Conservation (phyloP, 2,329 filamentous ascomycete genomes). For the Aspergillus tubingensis region DNA sequence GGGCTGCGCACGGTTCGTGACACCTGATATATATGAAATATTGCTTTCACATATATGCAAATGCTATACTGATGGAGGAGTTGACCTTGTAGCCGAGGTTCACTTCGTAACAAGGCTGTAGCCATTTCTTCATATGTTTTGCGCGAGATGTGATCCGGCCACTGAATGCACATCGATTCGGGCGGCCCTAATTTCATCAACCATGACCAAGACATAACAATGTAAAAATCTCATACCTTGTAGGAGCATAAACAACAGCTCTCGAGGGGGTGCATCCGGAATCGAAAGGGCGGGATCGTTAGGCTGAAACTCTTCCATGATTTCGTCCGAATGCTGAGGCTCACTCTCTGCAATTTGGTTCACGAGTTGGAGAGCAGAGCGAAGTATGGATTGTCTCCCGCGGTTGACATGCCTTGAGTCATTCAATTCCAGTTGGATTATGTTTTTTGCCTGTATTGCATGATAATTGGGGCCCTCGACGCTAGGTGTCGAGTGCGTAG, state of each 20-base stretch:
- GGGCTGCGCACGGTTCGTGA: conserved; percentile 18
- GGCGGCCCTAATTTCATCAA: not conserved
- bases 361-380: conserved; percentile 25
- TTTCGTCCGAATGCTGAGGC: not conserved
- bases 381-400: conserved; percentile 24
- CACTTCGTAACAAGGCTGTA: conserved; percentile 15
- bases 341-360: conserved; percentile 19
- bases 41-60: conserved; percentile 29
- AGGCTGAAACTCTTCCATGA: not conserved
- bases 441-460: conserved; percentile 25
- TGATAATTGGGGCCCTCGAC: conserved; percentile 25
- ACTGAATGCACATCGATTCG: conserved; percentile 15
- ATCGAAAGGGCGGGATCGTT: conserved; percentile 8
- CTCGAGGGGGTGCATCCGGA: conserved; percentile 20
- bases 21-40: conserved; percentile 19
- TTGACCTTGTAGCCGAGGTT: not conserved
- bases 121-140: conserved; percentile 25
- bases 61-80: conserved; percentile 27
- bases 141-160: conserved; percentile 32
- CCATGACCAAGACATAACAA: not conserved
- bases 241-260: conserved; percentile 30
- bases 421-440: conserved; percentile 28
- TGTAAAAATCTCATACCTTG: conserved; percentile 2
- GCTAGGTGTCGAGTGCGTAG: not conserved
- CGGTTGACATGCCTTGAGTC: conserved; percentile 19